phyloP scores from a whole-genome alignment of 352 stramenopile species.

The Globisporangium barbulae region DNA sequence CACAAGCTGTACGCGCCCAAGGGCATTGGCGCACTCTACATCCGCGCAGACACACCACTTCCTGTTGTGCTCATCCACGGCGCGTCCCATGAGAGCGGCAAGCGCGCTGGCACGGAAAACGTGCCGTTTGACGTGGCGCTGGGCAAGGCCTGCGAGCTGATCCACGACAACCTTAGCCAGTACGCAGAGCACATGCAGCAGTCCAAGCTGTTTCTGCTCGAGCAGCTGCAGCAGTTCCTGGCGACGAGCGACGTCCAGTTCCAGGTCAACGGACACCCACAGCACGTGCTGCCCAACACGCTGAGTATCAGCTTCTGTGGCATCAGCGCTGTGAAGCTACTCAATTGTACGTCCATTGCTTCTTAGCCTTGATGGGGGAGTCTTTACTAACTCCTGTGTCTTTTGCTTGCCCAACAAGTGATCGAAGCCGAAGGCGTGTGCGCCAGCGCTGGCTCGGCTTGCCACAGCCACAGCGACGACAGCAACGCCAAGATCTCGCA shows the following conservation, averaged over 20 bases:
- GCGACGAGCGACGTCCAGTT: constrained; percentile 47
- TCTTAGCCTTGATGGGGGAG: background rate
- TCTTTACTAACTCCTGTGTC: background rate
- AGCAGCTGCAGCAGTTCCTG: constrained; percentile 50
- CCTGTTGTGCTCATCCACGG: constrained; percentile 87
- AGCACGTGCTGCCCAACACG: constrained; percentile 93
- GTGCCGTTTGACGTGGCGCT: constrained; percentile 94
- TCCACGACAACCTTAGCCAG: constrained; percentile 65
- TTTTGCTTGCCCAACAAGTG: constrained; percentile 18
- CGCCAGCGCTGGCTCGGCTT: constrained; percentile 92
- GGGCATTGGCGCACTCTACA: constrained; percentile 79
- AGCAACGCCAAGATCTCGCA: constrained; percentile 72
- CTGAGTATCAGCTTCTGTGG: constrained; percentile 93
- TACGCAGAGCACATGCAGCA: constrained; percentile 72
- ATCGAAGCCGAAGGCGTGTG: constrained; percentile 86
- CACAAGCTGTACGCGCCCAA: constrained; percentile 99
- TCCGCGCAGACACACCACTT: constrained; percentile 37
- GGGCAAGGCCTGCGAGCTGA: constrained; percentile 76
- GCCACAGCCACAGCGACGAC: constrained; percentile 78
- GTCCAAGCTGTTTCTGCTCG: constrained; percentile 48
- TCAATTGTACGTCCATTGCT: constrained; percentile 46
- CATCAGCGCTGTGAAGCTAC: constrained; percentile 80
- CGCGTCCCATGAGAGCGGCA: constrained; percentile 90
- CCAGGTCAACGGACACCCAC: constrained; percentile 82
- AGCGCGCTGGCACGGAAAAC: constrained; percentile 96